Conservation (phyloP, 2,329 filamentous ascomycete species). For the Leptographium procerum region DNA sequence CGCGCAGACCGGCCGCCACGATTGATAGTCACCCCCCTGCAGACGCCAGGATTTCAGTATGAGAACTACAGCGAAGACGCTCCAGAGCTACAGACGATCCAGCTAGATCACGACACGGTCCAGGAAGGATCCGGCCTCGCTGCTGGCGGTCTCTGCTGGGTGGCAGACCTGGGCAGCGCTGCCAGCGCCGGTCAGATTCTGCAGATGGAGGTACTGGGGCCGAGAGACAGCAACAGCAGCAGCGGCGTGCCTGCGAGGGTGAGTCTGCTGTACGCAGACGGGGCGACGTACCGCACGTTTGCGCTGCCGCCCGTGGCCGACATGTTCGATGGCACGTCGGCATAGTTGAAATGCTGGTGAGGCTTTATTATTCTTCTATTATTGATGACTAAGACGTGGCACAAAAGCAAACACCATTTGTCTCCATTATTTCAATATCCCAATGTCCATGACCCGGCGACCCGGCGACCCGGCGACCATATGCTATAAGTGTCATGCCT, state of each 20-base stretch:
- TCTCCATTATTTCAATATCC: no score
- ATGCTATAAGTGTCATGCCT: no score
- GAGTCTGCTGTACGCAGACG: slow-evolving; percentile 38
- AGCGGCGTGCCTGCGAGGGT: slow-evolving; percentile 34
- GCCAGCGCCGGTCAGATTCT: slow-evolving; percentile 11
- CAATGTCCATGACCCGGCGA: no score
- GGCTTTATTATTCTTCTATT: background rate
- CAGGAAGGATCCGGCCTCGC: background rate
- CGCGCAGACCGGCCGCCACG: slow-evolving; percentile 7
- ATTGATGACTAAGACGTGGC: background rate
- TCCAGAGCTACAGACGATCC: background rate
- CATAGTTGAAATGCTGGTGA: background rate
- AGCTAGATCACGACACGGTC: background rate
- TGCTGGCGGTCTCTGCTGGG: slow-evolving; percentile 7
- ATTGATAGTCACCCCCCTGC: slow-evolving; percentile 7
- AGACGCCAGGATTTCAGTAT: slow-evolving; percentile 3
- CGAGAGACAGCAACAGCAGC: slow-evolving; percentile 14
- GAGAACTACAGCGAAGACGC: background rate
- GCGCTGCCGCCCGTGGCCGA: slow-evolving; percentile 22
- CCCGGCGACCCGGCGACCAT: no score
- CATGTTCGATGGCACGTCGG: slow-evolving; percentile 2
- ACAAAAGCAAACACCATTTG: background rate
- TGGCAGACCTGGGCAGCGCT: slow-evolving; percentile 2
- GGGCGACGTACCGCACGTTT: slow-evolving; percentile 36
- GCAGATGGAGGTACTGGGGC: slow-evolving; percentile 40